A percentile compares a stretch with the other conserved stretches of the same genome.
These are phyloP conservation scores for Volvox reticuliferus DNA, from an alignment of 139 green algal species.

Conservation along the genomic window DNA sequence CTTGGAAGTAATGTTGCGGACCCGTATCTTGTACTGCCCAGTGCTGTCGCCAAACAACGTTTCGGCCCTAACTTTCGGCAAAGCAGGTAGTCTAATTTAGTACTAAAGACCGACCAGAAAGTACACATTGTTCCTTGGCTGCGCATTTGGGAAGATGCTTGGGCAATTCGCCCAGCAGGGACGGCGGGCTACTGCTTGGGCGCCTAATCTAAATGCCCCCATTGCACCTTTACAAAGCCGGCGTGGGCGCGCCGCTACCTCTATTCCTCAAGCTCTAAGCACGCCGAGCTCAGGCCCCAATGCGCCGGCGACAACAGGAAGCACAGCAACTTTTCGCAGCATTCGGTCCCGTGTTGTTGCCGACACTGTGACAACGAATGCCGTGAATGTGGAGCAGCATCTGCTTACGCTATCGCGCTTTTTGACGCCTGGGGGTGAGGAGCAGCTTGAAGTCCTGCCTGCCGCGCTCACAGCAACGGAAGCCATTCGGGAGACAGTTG, in stretches of 20 bases:
- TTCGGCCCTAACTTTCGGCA: too few relatives aligned
- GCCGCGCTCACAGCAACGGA: constrained; percentile 15
- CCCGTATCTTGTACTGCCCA: too few relatives aligned
- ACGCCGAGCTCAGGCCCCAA: neutral
- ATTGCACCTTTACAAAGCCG: neutral
- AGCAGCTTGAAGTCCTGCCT: constrained; percentile 1
- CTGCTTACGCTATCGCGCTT: constrained; percentile 2
- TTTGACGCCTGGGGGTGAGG: neutral
- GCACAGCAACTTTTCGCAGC: neutral
- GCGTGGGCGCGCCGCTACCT: neutral
- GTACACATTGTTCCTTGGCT: neutral
- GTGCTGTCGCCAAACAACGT: too few relatives aligned
- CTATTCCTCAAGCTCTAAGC: neutral
- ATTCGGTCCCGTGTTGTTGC: constrained; percentile 5
- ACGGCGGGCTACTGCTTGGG: neutral
- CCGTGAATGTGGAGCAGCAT: constrained; percentile 30
- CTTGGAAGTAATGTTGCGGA: too few relatives aligned
- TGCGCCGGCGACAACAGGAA: neutral
- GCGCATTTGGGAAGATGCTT: constrained; percentile 1
- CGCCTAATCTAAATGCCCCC: neutral
- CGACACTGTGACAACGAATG: neutral
- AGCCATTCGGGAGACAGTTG: neutral
- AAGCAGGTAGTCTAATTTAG: too few relatives aligned
- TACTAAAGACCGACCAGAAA: neutral
- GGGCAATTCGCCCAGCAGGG: constrained; percentile 4